Conservation (phyloP, 2,329 filamentous ascomycete genomes). For the Fusarium sp. region DNA sequence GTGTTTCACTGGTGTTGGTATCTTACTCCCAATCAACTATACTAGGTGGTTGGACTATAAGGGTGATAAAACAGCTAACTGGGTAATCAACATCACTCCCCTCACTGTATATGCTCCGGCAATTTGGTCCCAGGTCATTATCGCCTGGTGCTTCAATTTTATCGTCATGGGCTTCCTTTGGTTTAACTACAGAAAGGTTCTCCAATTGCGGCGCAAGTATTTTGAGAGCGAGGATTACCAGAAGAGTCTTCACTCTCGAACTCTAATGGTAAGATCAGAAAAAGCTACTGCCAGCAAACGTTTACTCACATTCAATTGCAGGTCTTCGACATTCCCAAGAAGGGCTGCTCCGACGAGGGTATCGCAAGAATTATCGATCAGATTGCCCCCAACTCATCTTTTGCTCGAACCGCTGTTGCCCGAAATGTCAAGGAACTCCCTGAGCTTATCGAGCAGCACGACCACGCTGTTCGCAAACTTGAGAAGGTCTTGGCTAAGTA, state of each 20-base stretch:
- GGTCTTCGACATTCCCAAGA: conserved; percentile 85
- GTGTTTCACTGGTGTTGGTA: conserved; percentile 75
- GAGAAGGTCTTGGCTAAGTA: conserved; percentile 90
- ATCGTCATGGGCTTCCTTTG: conserved; percentile 84
- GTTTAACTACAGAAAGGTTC: conserved; percentile 85
- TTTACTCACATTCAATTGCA: conserved; percentile 50
- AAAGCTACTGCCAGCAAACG: neutral
- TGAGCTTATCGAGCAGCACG: conserved; percentile 84
- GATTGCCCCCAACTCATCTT: conserved; percentile 79
- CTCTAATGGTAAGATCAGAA: conserved; percentile 66
- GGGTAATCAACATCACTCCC: conserved; percentile 71
- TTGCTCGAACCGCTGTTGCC: conserved; percentile 84
- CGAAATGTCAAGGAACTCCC: conserved; percentile 93
- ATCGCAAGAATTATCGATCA: conserved; percentile 85
- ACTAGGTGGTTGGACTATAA: conserved; percentile 50
- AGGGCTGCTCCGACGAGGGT: conserved; percentile 84
- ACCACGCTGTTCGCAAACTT: conserved; percentile 80
- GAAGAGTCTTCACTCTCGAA: conserved; percentile 81
- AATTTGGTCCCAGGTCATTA: conserved; percentile 69
- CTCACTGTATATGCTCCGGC: conserved; percentile 61
- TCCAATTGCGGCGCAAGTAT: conserved; percentile 77
- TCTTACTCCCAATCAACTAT: conserved; percentile 86
- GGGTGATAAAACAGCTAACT: conserved; percentile 45
- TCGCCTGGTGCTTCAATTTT: conserved; percentile 75
- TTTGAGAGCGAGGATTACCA: conserved; percentile 91